Conservation (phyloP, 1,284 basidiomycete species). For the Athelia sp. region DNA sequence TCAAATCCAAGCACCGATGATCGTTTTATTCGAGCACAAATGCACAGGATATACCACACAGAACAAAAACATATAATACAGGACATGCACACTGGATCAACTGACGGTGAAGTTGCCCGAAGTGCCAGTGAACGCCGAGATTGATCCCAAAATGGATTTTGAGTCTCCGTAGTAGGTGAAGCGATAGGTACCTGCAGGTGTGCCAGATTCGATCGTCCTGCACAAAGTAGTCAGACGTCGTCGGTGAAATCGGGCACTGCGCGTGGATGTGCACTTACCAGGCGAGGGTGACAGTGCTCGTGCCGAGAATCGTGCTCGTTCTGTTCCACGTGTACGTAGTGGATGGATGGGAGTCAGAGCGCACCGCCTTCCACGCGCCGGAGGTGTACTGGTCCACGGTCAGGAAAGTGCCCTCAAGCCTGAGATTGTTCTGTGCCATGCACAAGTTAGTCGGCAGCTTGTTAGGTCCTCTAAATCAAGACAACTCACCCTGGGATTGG, state of each 20-base stretch:
- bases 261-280: neutral
- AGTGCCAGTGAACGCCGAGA: conserved; percentile 55
- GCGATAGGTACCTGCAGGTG: conserved; percentile 65
- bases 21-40: no score
- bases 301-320: conserved; percentile 48
- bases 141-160: conserved; percentile 58
- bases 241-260: no score
- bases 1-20: no score
- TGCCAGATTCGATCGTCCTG: conserved; percentile 63
- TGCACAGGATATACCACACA: no score
- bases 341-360: conserved; percentile 78
- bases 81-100: no score
- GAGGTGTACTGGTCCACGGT: conserved; percentile 53
- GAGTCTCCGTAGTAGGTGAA: conserved; percentile 71
- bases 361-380: conserved; percentile 51
- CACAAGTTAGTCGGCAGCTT: conserved; percentile 4
- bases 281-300: conserved; percentile 37
- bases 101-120: conserved; percentile 59
- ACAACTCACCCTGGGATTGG: conserved; percentile 67
- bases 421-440: conserved; percentile 65
- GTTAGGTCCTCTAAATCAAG: conserved; percentile 4
- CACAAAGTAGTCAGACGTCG: no score
- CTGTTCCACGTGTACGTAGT: conserved; percentile 69
- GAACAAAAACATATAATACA: no score
- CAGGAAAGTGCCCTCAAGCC: conserved; percentile 71